A percentile compares a stretch with the other conserved stretches of the same genome.
These are phyloP conservation scores for Botrytis tulipae DNA, from an alignment of 2,329 filamentous ascomycete genomes.

Conservation along the genomic window DNA sequence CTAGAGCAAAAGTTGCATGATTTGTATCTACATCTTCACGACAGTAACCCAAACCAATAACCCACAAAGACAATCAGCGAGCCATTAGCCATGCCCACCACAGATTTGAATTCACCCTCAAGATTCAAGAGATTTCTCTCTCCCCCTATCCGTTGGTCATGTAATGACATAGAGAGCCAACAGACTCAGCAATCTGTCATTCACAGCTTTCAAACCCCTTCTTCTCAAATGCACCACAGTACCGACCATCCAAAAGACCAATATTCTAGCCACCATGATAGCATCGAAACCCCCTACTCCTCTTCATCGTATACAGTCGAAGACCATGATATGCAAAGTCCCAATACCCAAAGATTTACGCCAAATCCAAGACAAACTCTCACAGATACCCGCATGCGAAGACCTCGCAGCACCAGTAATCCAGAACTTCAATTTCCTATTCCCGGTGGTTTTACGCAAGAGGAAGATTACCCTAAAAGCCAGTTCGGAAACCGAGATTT, in stretches of 20 bases:
- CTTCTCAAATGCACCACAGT: background rate
- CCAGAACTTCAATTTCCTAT: background rate
- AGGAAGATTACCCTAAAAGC: background rate
- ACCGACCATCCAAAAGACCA: background rate
- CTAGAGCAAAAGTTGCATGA: background rate
- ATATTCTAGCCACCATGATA: accelerated
- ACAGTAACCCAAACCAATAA: background rate
- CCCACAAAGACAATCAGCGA: background rate
- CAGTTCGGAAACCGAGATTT: background rate
- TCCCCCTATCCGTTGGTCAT: background rate
- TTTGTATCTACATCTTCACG: too few species aligned
- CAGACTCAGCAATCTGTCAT: background rate
- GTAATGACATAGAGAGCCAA: background rate
- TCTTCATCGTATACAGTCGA: background rate
- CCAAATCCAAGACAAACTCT: background rate
- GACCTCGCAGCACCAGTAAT: background rate
- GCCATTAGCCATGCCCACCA: too few species aligned
- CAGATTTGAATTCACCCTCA: background rate
- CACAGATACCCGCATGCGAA: accelerated
- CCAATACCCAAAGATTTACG: background rate
- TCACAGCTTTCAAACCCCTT: background rate
- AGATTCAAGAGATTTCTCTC: background rate
- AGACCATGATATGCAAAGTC: background rate
- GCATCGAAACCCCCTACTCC: accelerated
- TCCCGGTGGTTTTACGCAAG: background rate